phyloP scores from a whole-genome alignment of 2,329 filamentous ascomycete species.

The Fusarium austroafricanum region DNA sequence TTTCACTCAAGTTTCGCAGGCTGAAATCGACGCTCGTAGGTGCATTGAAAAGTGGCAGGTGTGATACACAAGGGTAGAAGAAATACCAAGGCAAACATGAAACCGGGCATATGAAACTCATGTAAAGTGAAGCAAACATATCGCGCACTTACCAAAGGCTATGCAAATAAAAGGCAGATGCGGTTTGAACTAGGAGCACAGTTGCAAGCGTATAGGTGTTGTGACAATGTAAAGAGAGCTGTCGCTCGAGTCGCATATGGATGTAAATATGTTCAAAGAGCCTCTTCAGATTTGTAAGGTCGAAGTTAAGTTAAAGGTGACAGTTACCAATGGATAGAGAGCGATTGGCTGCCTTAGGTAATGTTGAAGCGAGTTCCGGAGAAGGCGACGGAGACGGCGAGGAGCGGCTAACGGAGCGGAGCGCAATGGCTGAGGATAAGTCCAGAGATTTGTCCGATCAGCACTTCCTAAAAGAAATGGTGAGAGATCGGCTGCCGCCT shows the following conservation, averaged over 20 bases:
- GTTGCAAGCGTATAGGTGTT: background rate
- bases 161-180: background rate
- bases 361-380: slow-evolving; percentile 34
- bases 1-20: slow-evolving; percentile 15
- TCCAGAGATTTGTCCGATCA: slow-evolving; percentile 29
- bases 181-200: background rate
- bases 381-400: slow-evolving; percentile 39
- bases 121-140: slow-evolving; percentile 29
- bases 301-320: slow-evolving; percentile 21
- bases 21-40: background rate
- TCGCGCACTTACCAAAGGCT: slow-evolving; percentile 28
- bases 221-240: slow-evolving; percentile 8
- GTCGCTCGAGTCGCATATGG: slow-evolving; percentile 3
- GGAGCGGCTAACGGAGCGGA: slow-evolving; percentile 28
- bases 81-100: slow-evolving; percentile 4
- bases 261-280: slow-evolving; percentile 13
- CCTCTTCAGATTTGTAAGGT: slow-evolving; percentile 8
- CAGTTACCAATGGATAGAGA: slow-evolving; percentile 17
- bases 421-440: slow-evolving; percentile 24
- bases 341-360: slow-evolving; percentile 31
- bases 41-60: background rate
- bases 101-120: slow-evolving; percentile 16
- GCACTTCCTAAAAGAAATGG: slow-evolving; percentile 19
- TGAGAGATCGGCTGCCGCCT: slow-evolving; percentile 5
- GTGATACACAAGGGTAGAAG: slow-evolving; percentile 1